Evolutionary conservation across 805 yeast species (phyloP).

Genomic region (Myxozyma udenii): DNA sequence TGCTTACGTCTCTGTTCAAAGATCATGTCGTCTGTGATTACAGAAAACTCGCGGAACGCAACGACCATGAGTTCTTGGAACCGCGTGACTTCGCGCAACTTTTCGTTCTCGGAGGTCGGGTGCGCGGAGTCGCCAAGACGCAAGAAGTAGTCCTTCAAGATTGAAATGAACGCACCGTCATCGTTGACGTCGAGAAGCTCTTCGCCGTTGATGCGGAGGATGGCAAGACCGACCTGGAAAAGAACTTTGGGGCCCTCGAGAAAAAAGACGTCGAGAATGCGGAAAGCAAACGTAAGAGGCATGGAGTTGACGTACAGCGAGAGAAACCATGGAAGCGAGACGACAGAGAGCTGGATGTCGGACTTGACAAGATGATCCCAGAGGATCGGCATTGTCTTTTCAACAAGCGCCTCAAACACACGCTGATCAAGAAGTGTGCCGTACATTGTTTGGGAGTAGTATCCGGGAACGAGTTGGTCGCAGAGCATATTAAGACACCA

Average conservation of each 20-base stretch:
- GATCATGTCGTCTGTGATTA: constrained; percentile 71
- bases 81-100: constrained; percentile 65
- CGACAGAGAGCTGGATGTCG: constrained; percentile 90
- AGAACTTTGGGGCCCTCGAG: constrained; percentile 83
- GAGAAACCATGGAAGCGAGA: constrained; percentile 93
- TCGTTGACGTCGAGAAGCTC: constrained; percentile 74
- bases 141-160: constrained; percentile 76
- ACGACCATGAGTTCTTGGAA: constrained; percentile 89
- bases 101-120: constrained; percentile 63
- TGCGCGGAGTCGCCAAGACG: constrained; percentile 70
- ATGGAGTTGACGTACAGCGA: constrained; percentile 85
- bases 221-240: constrained; percentile 90
- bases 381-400: constrained; percentile 81
- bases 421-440: constrained; percentile 92
- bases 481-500: constrained; percentile 84
- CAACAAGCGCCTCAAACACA: constrained; percentile 87
- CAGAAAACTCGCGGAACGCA: constrained; percentile 86
- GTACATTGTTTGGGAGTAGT: constrained; percentile 95
- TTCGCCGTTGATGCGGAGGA: constrained; percentile 85
- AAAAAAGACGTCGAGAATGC: constrained; percentile 87
- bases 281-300: constrained; percentile 90
- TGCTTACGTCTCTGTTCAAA: constrained; percentile 64
- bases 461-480: constrained; percentile 87
- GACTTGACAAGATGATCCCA: constrained; percentile 75
- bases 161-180: constrained; percentile 86